phyloP scores from a whole-genome alignment of 768 basidiomycete species.

The Termitomyces sp. region DNA sequence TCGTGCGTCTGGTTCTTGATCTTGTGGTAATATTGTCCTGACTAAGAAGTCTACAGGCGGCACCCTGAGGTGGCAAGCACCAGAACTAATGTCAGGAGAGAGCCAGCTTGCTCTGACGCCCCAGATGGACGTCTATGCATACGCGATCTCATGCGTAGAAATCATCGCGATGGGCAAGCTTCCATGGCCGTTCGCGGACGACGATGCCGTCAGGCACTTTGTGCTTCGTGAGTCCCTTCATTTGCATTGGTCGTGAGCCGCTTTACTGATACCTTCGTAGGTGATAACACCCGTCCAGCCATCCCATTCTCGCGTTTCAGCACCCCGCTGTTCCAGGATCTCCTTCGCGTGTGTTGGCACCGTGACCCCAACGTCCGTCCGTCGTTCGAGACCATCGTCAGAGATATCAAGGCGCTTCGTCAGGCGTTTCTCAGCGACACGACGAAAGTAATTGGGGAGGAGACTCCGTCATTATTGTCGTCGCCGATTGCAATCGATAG shows the following conservation, averaged over 20 bases:
- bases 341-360: constrained; percentile 54
- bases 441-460: neutral
- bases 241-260: neutral
- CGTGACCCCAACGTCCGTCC: constrained; percentile 43
- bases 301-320: constrained; percentile 12
- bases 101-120: constrained; percentile 34
- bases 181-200: constrained; percentile 49
- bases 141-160: constrained; percentile 59
- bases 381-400: constrained; percentile 43
- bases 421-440: constrained; percentile 17
- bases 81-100: constrained; percentile 54
- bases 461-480: constrained; percentile 11
- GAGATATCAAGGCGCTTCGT: constrained; percentile 38
- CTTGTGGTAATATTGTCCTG: neutral
- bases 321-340: constrained; percentile 28
- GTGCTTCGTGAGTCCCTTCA: constrained; percentile 37
- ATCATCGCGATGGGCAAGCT: constrained; percentile 56
- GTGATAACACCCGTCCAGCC: neutral
- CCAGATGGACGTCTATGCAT: constrained; percentile 65
- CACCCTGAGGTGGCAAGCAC: constrained; percentile 66
- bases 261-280: constrained; percentile 7
- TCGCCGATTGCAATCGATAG: constrained; percentile 9
- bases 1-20: constrained; percentile 29
- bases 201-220: constrained; percentile 42
- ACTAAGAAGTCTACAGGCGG: constrained; percentile 37